Evolutionary conservation across 2,329 filamentous ascomycete species (phyloP).

Genomic region (Xylaria multiplex): DNA sequence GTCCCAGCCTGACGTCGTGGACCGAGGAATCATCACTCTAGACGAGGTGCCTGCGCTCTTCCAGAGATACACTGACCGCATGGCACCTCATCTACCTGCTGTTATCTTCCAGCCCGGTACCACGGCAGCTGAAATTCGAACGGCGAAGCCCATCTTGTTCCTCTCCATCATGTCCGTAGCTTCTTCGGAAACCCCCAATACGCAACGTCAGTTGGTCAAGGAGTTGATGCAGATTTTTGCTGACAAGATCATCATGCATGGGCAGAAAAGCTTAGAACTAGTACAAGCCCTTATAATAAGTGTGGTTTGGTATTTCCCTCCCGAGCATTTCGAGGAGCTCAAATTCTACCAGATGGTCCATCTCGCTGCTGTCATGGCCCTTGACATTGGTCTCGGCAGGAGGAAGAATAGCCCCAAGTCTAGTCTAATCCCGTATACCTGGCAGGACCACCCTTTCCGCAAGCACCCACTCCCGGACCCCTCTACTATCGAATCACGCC

Average conservation of each 20-base stretch:
- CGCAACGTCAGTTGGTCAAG: slow-evolving; percentile 71
- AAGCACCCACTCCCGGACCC: slow-evolving; percentile 60
- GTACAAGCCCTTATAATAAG: slow-evolving; percentile 80
- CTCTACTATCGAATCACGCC: slow-evolving; percentile 63
- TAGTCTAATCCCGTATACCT: slow-evolving; percentile 52
- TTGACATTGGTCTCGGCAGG: slow-evolving; percentile 79
- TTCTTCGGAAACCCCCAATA: slow-evolving; percentile 63
- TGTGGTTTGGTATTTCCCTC: slow-evolving; percentile 87
- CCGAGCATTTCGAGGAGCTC: slow-evolving; percentile 83
- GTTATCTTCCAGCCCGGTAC: slow-evolving; percentile 67
- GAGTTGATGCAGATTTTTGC: slow-evolving; percentile 79
- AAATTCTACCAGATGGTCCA: slow-evolving; percentile 92
- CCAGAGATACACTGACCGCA: slow-evolving; percentile 66
- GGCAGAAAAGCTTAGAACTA: slow-evolving; percentile 84
- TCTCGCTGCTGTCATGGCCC: slow-evolving; percentile 81
- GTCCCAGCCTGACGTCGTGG: slow-evolving; percentile 62
- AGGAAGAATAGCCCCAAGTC: slow-evolving; percentile 51
- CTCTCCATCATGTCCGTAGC: slow-evolving; percentile 75
- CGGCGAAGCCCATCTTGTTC: slow-evolving; percentile 72
- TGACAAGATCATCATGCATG: slow-evolving; percentile 77
- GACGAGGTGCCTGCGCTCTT: slow-evolving; percentile 66
- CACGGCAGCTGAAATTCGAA: slow-evolving; percentile 65
- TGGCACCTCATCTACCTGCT: slow-evolving; percentile 70
- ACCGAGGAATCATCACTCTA: slow-evolving; percentile 67
- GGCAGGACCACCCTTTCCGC: slow-evolving; percentile 56